These are phyloP conservation scores for Amborella trichopoda DNA, from an alignment of 164 flowering plant genomes.

Conservation along the genomic window DNA sequence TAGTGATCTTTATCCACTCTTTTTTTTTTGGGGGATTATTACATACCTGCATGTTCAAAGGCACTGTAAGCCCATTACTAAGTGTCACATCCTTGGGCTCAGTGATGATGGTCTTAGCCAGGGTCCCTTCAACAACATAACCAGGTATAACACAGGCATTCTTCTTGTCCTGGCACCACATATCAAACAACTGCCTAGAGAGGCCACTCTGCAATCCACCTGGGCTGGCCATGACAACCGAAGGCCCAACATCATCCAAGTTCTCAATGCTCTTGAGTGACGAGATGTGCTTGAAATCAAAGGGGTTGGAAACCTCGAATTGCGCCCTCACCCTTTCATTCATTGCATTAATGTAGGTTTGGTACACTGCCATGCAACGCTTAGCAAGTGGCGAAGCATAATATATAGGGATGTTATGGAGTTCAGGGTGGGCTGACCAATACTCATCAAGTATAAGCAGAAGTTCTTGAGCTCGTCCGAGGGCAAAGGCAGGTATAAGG, in stretches of 20 bases:
- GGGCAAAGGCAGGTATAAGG: conserved; percentile 90
- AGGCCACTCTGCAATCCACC: conserved; percentile 88
- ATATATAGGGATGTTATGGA: conserved; percentile 82
- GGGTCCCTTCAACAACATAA: conserved; percentile 82
- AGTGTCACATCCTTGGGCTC: conserved; percentile 95
- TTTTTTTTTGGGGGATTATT: too few relatives aligned
- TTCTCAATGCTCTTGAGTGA: conserved; percentile 73
- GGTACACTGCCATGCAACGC: conserved; percentile 87
- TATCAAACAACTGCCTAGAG: conserved; percentile 86
- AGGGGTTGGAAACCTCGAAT: conserved; percentile 76
- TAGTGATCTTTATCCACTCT: too few relatives aligned
- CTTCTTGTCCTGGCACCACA: conserved; percentile 91
- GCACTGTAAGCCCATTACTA: conserved; percentile 78
- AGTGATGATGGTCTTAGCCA: conserved; percentile 76
- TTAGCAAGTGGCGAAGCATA: conserved; percentile 98
- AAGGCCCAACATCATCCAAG: conserved; percentile 86
- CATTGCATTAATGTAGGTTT: conserved; percentile 90
- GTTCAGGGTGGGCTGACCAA: conserved; percentile 89
- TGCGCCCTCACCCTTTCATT: conserved; percentile 83
- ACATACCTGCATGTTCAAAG: conserved; percentile 84
- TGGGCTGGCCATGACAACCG: conserved; percentile 98
- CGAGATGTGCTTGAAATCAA: conserved; percentile 77
- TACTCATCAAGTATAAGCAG: conserved; percentile 91
- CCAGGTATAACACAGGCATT: conserved; percentile 93
- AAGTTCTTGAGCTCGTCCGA: conserved; percentile 96